These are phyloP conservation scores for Colletotrichum nymphaeae DNA, from an alignment of 2,329 filamentous ascomycete genomes.

Conservation along the genomic window DNA sequence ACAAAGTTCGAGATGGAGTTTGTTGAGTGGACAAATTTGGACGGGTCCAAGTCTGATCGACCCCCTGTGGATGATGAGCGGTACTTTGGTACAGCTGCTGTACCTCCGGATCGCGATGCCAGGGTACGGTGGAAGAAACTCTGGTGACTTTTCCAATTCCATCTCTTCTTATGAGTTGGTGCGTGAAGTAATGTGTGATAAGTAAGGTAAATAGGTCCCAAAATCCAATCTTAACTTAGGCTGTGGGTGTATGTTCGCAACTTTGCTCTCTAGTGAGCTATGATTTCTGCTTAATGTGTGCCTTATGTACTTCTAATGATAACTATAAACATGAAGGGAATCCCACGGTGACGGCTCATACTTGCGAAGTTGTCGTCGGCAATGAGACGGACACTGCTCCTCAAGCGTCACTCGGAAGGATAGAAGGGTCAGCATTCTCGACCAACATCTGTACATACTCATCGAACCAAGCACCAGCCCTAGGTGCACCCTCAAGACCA, in stretches of 20 bases:
- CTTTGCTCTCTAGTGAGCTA: too few species aligned
- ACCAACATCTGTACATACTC: conserved; percentile 54
- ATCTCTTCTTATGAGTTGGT: too few species aligned
- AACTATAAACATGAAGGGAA: not conserved
- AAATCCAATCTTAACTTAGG: too few species aligned
- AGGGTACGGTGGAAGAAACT: conserved; percentile 24
- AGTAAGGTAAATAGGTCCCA: too few species aligned
- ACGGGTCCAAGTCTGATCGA: conserved; percentile 16
- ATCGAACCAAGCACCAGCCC: conserved; percentile 54
- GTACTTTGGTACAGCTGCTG: conserved; percentile 29
- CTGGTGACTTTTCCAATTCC: not conserved
- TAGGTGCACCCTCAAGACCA: conserved; percentile 49
- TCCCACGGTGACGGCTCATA: not conserved
- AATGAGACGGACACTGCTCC: too few species aligned
- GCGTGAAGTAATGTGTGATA: too few species aligned
- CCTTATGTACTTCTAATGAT: not conserved
- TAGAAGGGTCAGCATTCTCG: conserved; percentile 48
- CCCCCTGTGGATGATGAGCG: conserved; percentile 20
- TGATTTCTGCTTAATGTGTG: too few species aligned
- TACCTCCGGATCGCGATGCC: conserved; percentile 33
- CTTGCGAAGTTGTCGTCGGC: not conserved
- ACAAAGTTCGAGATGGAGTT: conserved; percentile 47
- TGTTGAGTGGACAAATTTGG: conserved; percentile 28
- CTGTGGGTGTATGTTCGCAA: too few species aligned
- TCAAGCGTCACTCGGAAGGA: conserved; percentile 2